Base-by-base conservation (phyloP, 345 rosid species). In the Linum usitatissimum region DNA sequence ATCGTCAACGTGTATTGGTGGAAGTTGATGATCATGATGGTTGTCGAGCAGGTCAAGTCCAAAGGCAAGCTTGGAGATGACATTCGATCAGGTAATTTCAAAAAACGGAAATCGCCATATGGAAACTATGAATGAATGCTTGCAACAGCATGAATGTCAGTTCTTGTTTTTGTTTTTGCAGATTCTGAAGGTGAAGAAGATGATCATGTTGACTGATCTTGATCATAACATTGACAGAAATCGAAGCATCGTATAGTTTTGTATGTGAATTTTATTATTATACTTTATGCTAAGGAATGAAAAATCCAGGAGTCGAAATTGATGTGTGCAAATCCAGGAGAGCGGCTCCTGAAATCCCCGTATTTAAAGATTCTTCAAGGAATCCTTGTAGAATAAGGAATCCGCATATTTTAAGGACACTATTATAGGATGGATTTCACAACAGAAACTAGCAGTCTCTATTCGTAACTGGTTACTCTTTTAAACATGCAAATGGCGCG, bases 101-200 rank as follows among this genome's bases (percentile, higher is more conserved):
- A 30, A 10, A 10, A 45, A 40, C 48, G 13, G 5, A 20, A 30
- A 6, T 18, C n/a, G 28, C 28, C 18, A 18, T 20, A 19, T 53
- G 17, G 15, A 38, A 42, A 2, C 13, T 14, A 55, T 6, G 6
- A 28, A 28, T 42, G 9, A 45, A 30, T 40, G 48, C 6, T 34
- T 28, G 15, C 15, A 23, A 23, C 28, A 23, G 28, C 57, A 36
- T 57, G 18, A 45, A 51, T 39, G 1, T 20, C n/a, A n/a, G 17
- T 30, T 14, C 1, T 40, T 40, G n/a, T 65, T 38, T 68, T 14
- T 56, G 15, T 38, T 2, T 2, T 0, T 68, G 58, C 73, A 79
- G 83, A 79, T 79, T 79, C 83, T 30, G 83, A 76, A 73, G 74
- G 67, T 28, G 82, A 79, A 68, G 76, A 76, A 65, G 78, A 79